Base-by-base conservation (phyloP, 306 rosid genomes). In the Vigna hirtella region DNA sequence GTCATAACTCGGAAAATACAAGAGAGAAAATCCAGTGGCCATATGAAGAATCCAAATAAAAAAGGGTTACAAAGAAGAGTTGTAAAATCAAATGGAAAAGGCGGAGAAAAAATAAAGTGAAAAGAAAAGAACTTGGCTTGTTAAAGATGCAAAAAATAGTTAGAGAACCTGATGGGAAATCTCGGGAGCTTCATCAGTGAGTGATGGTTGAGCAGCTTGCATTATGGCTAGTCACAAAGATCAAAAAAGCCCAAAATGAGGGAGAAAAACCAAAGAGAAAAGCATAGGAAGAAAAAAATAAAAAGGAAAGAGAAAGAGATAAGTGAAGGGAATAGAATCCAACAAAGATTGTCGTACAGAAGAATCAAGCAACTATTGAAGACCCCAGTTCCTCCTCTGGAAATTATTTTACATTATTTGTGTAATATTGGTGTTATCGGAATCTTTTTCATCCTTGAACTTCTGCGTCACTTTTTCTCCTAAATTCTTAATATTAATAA, bases 161-260 rank as follows among this genome's bases (percentile, higher is more conserved):
- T 66, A 77, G 3, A 48, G 6, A 56, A 86, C 89, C 89, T 77
- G 80, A 18, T 67, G 72, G 24, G 87, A 80, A 74, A 53, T 58
- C 67, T 74, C 73, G 22, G 82, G 62, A 70, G 64, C 45, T 68
- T 77, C 51, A 59, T 73, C 57, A 45, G 73, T 63, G 68, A 77
- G 2, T 45, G 82, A 53, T 28, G 79, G 14, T 78, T 86, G 86
- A 85, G 84, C 28, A 52, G 86, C 82, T 84, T 79, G 97, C 97
- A 92, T 91, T 70, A 20, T 51, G 63, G 72, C 70, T n/a, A 77
- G 84, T 59, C 66, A 11, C 77, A 80, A 38, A n/a, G 69, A 65
- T 59, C 51, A 63, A 64, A 4, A 26, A 70, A 48, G 43, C 28
- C 38, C 13, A 65, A 82, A 70, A 72, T 14, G 48, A 40, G 18